Base-by-base conservation (phyloP, 495 filamentous ascomycete genomes). In the Parathielavia hyrcaniae region DNA sequence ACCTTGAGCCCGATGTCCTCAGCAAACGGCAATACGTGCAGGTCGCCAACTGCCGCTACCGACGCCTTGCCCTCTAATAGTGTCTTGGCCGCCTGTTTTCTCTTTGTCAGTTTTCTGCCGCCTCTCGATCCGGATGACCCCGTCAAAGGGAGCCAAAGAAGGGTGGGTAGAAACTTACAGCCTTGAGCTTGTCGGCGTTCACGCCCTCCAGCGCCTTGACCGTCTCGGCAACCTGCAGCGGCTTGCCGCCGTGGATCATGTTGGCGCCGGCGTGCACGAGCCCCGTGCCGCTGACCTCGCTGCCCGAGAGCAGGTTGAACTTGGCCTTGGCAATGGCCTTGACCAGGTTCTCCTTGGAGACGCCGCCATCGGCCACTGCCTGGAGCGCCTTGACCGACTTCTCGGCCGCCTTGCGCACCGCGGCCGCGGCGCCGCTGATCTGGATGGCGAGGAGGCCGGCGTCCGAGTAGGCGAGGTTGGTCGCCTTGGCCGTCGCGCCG, bases 281-380 rank as follows among this genome's bases (percentile, higher is more conserved):
- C 39, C 87, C 88, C 47, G 86, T 79, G 63, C 89, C 89, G 60
- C 85, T 78, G 64, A 80, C 81, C 78, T 97, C 87, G 49, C 86
- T 90, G 41, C 81, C 83, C 69, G 96, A 90, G 43, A 97, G 79
- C 47, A 91, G 88, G 68, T 86, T 83, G 79, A 96, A 99, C 76
- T 96, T 97, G 61, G 95, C 92, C 65, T 88, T 81, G 20, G 93
- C 90, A 67, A 86, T 80, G 44, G 93, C 93, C 81, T 97, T 97
- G 71, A 86, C 83, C 70, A 97, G 77, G 39, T 90, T 86, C 71
- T 99, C 95, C 63, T 86, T 83, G 68, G 80, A 78, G 57, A 95
- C 78, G 59, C 85, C 76, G 55, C 89, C 89, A 50, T 81, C 81
- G 11, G 86, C 84, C 55, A 92, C 79, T 69, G 79, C 82, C 81